Conservation (phyloP, 805 yeast genomes). For the Pichia kluyveri region DNA sequence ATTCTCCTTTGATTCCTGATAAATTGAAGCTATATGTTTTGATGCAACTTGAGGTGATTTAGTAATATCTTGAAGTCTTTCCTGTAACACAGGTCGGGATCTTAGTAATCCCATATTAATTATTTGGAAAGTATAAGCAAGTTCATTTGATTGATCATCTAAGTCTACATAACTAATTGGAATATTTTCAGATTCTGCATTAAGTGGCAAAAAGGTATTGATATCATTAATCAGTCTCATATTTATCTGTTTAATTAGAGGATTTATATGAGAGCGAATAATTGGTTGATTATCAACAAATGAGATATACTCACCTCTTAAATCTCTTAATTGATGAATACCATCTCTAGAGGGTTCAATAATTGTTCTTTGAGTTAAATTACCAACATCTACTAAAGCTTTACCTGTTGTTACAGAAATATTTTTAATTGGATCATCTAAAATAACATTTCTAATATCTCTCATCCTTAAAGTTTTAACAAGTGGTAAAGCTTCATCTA, state of each 20-base stretch:
- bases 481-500: constrained; percentile 55
- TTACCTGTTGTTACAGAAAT: background rate
- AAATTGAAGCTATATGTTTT: constrained; percentile 30
- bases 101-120: constrained; percentile 31
- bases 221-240: constrained; percentile 38
- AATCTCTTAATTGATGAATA: constrained; percentile 37
- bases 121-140: constrained; percentile 41
- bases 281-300: constrained; percentile 45
- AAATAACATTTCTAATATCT: constrained; percentile 32
- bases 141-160: constrained; percentile 39
- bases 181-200: constrained; percentile 30
- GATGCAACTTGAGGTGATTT: constrained; percentile 28
- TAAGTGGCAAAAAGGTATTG: constrained; percentile 29
- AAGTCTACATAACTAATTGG: constrained; percentile 26
- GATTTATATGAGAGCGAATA: constrained; percentile 54
- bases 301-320: constrained; percentile 2
- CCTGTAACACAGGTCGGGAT: constrained; percentile 27
- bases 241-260: constrained; percentile 55
- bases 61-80: constrained; percentile 18
- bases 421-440: constrained; percentile 37
- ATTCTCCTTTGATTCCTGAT: constrained; percentile 30
- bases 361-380: constrained; percentile 18
- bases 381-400: constrained; percentile 15
- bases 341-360: constrained; percentile 42
- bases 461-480: constrained; percentile 45